Evolutionary conservation across 2,329 filamentous ascomycete genomes (phyloP), one percentile per base, ranked within the genome.

Genomic region (Neodidymelliopsis sp.): DNA sequence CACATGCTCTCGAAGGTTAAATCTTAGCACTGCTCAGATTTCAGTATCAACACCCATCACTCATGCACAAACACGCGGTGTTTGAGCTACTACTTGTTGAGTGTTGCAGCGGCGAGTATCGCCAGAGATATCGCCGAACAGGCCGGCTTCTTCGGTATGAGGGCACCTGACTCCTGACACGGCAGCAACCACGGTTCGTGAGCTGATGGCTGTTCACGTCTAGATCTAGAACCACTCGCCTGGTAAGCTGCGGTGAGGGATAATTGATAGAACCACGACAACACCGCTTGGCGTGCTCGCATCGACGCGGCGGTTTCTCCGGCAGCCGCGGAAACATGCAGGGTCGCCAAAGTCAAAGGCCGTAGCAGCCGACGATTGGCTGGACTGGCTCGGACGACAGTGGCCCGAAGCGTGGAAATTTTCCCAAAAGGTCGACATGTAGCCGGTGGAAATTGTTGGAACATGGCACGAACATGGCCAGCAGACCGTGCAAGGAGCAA

Each of bases 311-410:
- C 36, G 29, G 31, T 52, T 52, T 46, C 48, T 42, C 48, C 48
- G 48, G 40, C 40, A 24, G 47, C 30, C 37, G 35, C 47, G 42
- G 41, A 33, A 36, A 41, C 42, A 30, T 46, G 48, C 48, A 51
- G 30, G 33, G 33, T 44, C 25, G 24, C 30, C n/a, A n/a, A n/a
- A n/a, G n/a, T 37, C 50, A 54, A 52, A 57, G 27, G 54, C 54
- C 50, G 54, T 43, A 53, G 16, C 24, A 41, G 46, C 46, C 53
- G 49, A 46, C 39, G 48, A 51, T 41, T 53, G 54, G 20, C 7
- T 15, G 35, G 16, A 50, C 24, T 62, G 58, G 58, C 48, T 38
- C 55, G 61, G 59, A 37, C 49, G 53, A 54, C 56, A 35, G 59
- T 61, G 11, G 48, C 46, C 57, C 61, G 61, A 35, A n/a, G 20